A percentile compares a stretch with the other conserved stretches of the same genome.
These are phyloP conservation scores for Fusarium cyanostomum DNA, from an alignment of 2,329 filamentous ascomycete genomes.

Conservation along the genomic window DNA sequence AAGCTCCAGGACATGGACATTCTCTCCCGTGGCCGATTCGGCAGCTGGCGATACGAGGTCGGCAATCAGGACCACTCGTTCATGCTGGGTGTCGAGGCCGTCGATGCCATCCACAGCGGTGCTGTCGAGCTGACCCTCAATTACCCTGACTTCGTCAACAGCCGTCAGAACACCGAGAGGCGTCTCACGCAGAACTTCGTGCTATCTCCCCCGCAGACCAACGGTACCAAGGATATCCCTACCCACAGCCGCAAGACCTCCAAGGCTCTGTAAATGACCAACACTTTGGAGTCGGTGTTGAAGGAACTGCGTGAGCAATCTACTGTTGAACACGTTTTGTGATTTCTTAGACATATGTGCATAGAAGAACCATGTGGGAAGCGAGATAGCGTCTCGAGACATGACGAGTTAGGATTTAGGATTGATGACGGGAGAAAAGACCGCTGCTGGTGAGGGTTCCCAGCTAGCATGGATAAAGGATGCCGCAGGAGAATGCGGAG, in stretches of 20 bases:
- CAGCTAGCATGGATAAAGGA: constrained; percentile 37
- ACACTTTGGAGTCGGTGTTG: constrained; percentile 40
- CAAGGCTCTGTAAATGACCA: constrained; percentile 44
- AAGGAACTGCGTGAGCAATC: constrained; percentile 21
- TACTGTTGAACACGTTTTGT: constrained; percentile 34
- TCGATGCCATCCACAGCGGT: constrained; percentile 88
- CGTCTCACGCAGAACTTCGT: constrained; percentile 57
- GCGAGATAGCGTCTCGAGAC: constrained; percentile 30
- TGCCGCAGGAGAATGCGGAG: constrained; percentile 23
- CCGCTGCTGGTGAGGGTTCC: constrained; percentile 33
- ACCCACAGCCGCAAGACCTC: constrained; percentile 46
- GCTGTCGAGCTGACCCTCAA: constrained; percentile 92
- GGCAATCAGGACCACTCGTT: constrained; percentile 98
- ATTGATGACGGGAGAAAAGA: constrained; percentile 39
- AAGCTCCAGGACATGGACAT: constrained; percentile 92
- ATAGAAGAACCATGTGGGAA: constrained; percentile 36
- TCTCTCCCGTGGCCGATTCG: constrained; percentile 95
- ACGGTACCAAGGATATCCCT: constrained; percentile 51
- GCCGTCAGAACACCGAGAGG: constrained; percentile 67
- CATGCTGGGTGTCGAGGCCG: constrained; percentile 95
- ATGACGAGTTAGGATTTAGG: constrained; percentile 40
- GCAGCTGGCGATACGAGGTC: constrained; percentile 96
- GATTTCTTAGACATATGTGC: constrained; percentile 39
- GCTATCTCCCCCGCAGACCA: constrained; percentile 50
- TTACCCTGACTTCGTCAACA: constrained; percentile 96